phyloP scores from a whole-genome alignment of 129 eudicot species.

The Daucus carota region DH1_v3.0 NC_030385.2:5719501-5720000 shows the following conservation, averaged over 20 bases:
- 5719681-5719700: background rate
- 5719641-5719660: background rate
- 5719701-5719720: background rate
- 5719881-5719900: background rate
- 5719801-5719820: background rate
- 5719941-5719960: background rate
- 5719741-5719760: background rate
- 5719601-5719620: background rate
- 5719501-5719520: background rate
- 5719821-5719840: background rate
- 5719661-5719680: background rate
- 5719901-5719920: background rate
- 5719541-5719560: background rate
- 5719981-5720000: background rate
- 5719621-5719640: background rate
- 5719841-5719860: background rate
- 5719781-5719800: background rate
- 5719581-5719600: background rate
- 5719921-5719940: background rate
- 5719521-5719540: background rate
- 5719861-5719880: background rate
- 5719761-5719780: background rate
- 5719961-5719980: background rate
- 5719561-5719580: background rate
- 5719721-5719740: background rate